phyloP scores from a whole-genome alignment of 331 rosid genomes.

The Quercus tomentella region DNA sequence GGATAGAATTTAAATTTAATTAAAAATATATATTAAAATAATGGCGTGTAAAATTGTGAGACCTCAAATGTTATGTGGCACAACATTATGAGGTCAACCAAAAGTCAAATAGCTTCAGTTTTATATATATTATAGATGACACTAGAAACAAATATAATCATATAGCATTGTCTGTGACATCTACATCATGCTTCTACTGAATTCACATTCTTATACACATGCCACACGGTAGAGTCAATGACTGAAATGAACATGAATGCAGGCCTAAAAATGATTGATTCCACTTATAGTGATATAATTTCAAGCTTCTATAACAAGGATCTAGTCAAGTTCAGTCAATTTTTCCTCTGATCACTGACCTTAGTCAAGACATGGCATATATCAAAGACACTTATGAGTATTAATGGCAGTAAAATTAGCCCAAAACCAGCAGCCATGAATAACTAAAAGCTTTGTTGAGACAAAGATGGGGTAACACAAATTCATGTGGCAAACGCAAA shows the following conservation, averaged over 20 bases:
- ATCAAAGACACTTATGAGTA: neutral
- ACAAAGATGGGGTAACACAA: neutral
- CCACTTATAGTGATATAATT: neutral
- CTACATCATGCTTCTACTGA: neutral
- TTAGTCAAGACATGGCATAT: neutral
- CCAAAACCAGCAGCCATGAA: too few species aligned
- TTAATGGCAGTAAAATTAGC: neutral
- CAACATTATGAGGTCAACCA: too few species aligned
- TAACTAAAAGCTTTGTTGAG: neutral
- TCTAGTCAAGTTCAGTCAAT: too few species aligned
- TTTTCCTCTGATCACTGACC: neutral
- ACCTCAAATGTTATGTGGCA: too few species aligned
- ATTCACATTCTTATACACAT: neutral
- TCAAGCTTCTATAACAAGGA: neutral
- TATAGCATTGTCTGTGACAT: neutral
- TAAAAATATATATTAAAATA: too few species aligned
- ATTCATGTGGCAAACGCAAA: neutral
- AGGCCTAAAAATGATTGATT: neutral
- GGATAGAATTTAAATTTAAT: too few species aligned
- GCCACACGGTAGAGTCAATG: neutral
- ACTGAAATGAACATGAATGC: neutral
- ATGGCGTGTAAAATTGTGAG: too few species aligned
- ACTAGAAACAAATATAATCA: neutral
- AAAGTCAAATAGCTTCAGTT: too few species aligned
- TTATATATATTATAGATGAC: neutral